Conservation (phyloP, 257 asterid species). For the Anisodus acutangulus region DNA sequence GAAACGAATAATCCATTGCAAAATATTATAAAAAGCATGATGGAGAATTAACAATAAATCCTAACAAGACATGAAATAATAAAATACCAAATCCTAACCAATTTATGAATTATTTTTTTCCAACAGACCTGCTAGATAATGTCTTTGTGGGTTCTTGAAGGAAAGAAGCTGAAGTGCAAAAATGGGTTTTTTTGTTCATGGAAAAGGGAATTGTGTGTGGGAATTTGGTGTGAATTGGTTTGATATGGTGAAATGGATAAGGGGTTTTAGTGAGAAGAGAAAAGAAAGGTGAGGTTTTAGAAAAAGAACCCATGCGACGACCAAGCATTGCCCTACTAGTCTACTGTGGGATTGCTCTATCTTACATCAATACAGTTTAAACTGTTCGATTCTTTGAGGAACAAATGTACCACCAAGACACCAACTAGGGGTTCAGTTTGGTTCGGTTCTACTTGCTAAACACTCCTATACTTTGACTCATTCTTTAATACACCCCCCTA, state of each 20-base stretch:
- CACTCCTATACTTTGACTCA: too few species aligned
- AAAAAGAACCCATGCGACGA: constrained; percentile 6
- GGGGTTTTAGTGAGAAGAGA: not conserved
- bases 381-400: not conserved
- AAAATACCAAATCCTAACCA: too few species aligned
- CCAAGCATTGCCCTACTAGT: not conserved
- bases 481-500: too few species aligned
- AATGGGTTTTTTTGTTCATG: not conserved
- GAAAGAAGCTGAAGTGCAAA: not conserved
- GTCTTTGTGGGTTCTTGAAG: not conserved
- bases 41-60: too few species aligned
- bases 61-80: too few species aligned
- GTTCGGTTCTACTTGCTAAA: too few species aligned
- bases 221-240: not conserved
- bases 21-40: too few species aligned
- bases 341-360: not conserved
- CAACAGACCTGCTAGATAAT: not conserved
- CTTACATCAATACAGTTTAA: not conserved
- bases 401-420: too few species aligned
- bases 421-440: too few species aligned
- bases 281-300: not conserved
- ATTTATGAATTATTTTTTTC: too few species aligned
- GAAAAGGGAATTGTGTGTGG: not conserved
- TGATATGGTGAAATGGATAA: not conserved
- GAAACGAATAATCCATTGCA: too few species aligned